Base-by-base conservation (phyloP, 2,329 filamentous ascomycete species). In the Fusarium keratoplasticum region DNA sequence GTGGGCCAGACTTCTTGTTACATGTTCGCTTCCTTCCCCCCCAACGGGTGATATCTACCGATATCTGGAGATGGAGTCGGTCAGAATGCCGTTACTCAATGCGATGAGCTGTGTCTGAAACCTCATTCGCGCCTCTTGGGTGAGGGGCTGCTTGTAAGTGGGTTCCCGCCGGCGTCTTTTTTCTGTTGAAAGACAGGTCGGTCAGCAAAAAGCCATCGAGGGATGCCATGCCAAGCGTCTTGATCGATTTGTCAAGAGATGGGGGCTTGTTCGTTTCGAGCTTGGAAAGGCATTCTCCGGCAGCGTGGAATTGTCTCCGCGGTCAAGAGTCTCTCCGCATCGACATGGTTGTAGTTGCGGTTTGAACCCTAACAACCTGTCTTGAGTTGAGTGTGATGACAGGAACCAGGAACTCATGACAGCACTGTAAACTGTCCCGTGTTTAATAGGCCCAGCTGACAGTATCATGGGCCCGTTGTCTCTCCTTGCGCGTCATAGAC, bases 1-100 rank as follows among this genome's bases (percentile, higher is more conserved):
- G 71, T 31, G 50, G 50, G 50, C 71, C 58, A 29, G 29, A 62
- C 58, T 64, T 69, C 55, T n/a, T 54, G 27, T 69, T 70, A 61
- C 31, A 50, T 59, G 64, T 70, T 70, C 50, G 50, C 27, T 54
- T 31, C 50, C 69, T 36, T 13, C 35, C 61, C 66, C 75, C 66
- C 63, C 70, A 77, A 75, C 69, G 40, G 58, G 68, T 60, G 60
- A 55, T 77, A 70, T 76, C 67, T 67, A 67, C 54, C 52, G 68
- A 67, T 76, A 76, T 75, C 70, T 72, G 44, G 31, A 61, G 54
- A 61, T 52, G 60, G 44, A 47, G 22, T 69, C 55, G 75, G 73
- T 60, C 59, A 71, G 73, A 70, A 57, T 66, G 71, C 62, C 57
- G 64, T 73, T 71, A 69, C 69, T 66, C 75, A 72, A 77, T 77